A percentile compares a stretch with the other conserved stretches of the same genome.
Conservation (phyloP, 139 green algal genomes). For the Chlorella sp. region DNA sequence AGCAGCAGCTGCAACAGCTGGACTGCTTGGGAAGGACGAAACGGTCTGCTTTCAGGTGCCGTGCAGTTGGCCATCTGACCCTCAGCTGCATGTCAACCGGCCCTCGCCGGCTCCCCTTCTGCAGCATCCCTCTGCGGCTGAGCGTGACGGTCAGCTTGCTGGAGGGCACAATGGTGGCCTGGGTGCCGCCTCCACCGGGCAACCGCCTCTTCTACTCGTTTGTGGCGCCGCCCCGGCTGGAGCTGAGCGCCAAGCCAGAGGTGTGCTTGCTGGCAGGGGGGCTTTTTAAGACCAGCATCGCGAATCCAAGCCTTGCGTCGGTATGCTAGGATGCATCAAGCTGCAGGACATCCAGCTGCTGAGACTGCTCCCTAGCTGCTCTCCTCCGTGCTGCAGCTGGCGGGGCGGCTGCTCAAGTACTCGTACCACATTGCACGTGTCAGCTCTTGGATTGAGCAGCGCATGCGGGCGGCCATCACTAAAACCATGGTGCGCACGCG, state of each 20-base stretch:
- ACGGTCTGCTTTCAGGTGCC: background rate
- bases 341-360: no score
- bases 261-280: conserved; percentile 21
- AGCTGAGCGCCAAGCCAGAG: conserved; percentile 41
- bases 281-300: no score
- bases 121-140: conserved; percentile 61
- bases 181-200: conserved; percentile 63
- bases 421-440: conserved; percentile 48
- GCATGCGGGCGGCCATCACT: conserved; percentile 52
- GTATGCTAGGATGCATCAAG: no score
- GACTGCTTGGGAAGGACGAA: no score
- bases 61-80: background rate
- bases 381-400: conserved; percentile 41
- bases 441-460: conserved; percentile 52
- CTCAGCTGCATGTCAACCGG: background rate
- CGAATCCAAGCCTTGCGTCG: no score
- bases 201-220: conserved; percentile 66
- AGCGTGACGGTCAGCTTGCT: conserved; percentile 53
- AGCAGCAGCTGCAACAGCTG: background rate
- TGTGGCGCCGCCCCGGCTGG: conserved; percentile 48
- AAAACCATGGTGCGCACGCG: conserved; percentile 54
- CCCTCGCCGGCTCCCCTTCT: background rate
- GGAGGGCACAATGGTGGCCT: conserved; percentile 53
- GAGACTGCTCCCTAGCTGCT: background rate
- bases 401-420: conserved; percentile 61